Base-by-base conservation (phyloP, 306 rosid genomes). In the Pueraria montana region DNA sequence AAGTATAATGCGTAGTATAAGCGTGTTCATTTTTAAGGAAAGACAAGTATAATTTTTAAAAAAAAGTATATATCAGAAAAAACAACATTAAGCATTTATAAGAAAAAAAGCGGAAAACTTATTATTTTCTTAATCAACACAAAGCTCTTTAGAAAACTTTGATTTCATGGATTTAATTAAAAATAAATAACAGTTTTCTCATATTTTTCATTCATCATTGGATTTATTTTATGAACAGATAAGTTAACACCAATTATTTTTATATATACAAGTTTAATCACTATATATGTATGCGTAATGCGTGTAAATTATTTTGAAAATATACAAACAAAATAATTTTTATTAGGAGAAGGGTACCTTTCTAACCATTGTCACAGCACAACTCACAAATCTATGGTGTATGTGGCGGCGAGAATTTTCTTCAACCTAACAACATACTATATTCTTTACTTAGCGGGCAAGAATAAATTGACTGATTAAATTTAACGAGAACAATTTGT, bases 401-500 rank as follows among this genome's bases (percentile, higher is more conserved):
- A 11, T 46, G 45, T 50, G 48, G 40, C 32, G 40, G 68, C 49
- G 49, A 63, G 49, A 63, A 62, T 63, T 62, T 62, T 62, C 40
- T 62, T 77, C 3, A 61, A 45, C 72, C 59, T 5, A 26, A 40
- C 11, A 53, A n/a, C 79, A 6, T 62, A 11, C 46, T 3, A 78
- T 64, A 64, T 50, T 70, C 69, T 55, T 80, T 69, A 13, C 75
- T 80, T 26, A 23, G 59, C 0, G 13, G 11, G 12, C 26, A 55
- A 72, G 42, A 72, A 59, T 14, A 14, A 62, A 16, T 49, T 63
- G 11, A 48, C 2, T 12, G 18, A 38, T 72, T 12, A 21, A 81
- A 53, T 18, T 76, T 27, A 76, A n/a, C 4, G 5, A 56, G 24
- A 67, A 67, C 52, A 67, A 76, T 76, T 68, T 76, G 43, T 76